phyloP scores from a whole-genome alignment of 257 asterid genomes.

The Galeopsis tetrahit region DNA sequence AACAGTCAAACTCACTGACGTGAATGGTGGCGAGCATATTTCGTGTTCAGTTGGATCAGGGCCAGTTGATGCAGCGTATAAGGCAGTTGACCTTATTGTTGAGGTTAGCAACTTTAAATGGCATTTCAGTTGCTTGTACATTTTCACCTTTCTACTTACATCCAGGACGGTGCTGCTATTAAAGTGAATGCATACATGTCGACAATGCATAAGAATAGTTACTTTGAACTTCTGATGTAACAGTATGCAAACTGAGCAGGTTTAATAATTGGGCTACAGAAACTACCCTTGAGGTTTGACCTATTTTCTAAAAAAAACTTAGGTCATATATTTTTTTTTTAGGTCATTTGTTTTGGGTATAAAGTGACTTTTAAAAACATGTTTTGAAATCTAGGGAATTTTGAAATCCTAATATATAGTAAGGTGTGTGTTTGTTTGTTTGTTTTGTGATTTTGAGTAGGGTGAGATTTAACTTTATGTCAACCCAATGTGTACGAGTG shows the following conservation, averaged over 20 bases:
- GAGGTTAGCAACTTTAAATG: conserved; percentile 56
- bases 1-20: conserved; percentile 77
- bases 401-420: no score
- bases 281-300: background rate
- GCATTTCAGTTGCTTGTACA: conserved; percentile 13
- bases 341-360: no score
- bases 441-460: no score
- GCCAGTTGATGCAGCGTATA: conserved; percentile 96
- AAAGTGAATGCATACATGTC: background rate
- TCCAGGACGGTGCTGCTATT: conserved; percentile 13
- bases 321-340: no score
- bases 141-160: conserved; percentile 22
- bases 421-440: no score
- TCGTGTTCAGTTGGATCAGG: conserved; percentile 96
- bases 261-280: background rate
- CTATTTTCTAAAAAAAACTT: no score
- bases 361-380: no score
- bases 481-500: no score
- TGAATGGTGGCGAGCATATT: conserved; percentile 63
- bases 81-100: conserved; percentile 84
- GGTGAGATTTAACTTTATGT: no score
- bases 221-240: conserved; percentile 1
- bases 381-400: no score
- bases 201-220: conserved; percentile 20
- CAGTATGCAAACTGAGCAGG: conserved; percentile 6